phyloP scores from a whole-genome alignment of 1,284 basidiomycete species.

The Hymenochaete sp. region DNA sequence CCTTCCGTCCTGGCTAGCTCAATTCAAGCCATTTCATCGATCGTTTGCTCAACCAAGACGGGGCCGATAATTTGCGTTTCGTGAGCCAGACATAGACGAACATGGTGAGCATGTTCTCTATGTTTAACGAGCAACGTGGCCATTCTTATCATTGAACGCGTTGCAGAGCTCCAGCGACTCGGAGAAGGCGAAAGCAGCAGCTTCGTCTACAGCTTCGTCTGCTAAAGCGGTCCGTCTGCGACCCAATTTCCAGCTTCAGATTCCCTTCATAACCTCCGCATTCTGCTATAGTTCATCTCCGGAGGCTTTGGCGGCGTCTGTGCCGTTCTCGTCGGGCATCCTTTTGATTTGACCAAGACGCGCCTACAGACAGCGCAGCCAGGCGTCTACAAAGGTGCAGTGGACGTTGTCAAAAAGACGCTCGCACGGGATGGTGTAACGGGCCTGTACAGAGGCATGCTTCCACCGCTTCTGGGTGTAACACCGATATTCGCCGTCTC shows the following conservation, averaged over 20 bases:
- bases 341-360: constrained; percentile 96
- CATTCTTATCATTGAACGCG: no score
- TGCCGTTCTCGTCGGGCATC: constrained; percentile 66
- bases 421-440: constrained; percentile 81
- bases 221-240: constrained; percentile 9
- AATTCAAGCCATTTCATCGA: no score
- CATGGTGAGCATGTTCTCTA: no score
- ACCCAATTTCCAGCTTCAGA: background rate
- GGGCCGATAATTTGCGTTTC: no score
- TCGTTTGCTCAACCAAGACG: no score
- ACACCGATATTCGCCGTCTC: constrained; percentile 98
- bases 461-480: constrained; percentile 91
- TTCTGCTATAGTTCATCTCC: constrained; percentile 31
- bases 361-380: constrained; percentile 88
- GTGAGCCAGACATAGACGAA: no score
- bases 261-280: background rate
- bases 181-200: no score
- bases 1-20: no score
- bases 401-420: constrained; percentile 91
- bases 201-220: constrained; percentile 14
- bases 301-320: constrained; percentile 53
- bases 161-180: no score
- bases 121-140: no score
- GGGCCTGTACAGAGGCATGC: constrained; percentile 93
- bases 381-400: constrained; percentile 85